Evolutionary conservation across 345 rosid genomes (phyloP), one percentile per base, ranked within the genome.

Genomic region (Lepidium didymum): DNA sequence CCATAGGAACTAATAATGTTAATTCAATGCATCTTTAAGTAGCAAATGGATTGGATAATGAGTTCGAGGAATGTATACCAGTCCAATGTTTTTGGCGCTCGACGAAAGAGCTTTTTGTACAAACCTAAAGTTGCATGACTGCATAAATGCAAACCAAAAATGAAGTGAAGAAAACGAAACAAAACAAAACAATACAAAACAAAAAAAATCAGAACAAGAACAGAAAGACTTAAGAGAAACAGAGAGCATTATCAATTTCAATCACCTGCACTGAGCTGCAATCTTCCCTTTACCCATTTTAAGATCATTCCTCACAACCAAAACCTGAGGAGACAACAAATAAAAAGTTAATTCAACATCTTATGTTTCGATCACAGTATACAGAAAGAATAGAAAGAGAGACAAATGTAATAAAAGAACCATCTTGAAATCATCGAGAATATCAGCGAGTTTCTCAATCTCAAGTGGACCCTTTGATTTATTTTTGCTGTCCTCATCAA

Each of bases 281-380:
- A 91, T 89, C 85, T 94, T 94, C 47, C 99, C 99, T 79, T 94
- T 94, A 54, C 99, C 99, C 99, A 91, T 94, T 84, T 89, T 94
- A 56, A 94, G 91, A 81, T 94, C 97, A 72, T 87, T 91, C 70
- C 99, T 82, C 71, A 91, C 99, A 63, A 91, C 91, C 85, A 94
- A 84, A 53, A 94, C 91, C 99, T 91, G 77, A 62, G 34, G 12
- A 75, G 15, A 75, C 12, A 68, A 36, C 33, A 18, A 18, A 41
- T 6, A 41, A 62, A 29, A 40, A 33, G 27, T 19, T 35, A 51
- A 14, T 44, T 56, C 65, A 63, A 33, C 50, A 65, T 43, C 13
- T 31, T 60, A 27, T 6, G 44, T 18, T 70, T 67, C 16, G 6
- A 59, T 10, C n/a, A 44, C 9, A n/a, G 60, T 55, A 46, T 2